Conservation (phyloP, 257 asterid species). For the Solanum chiquidenum region DNA sequence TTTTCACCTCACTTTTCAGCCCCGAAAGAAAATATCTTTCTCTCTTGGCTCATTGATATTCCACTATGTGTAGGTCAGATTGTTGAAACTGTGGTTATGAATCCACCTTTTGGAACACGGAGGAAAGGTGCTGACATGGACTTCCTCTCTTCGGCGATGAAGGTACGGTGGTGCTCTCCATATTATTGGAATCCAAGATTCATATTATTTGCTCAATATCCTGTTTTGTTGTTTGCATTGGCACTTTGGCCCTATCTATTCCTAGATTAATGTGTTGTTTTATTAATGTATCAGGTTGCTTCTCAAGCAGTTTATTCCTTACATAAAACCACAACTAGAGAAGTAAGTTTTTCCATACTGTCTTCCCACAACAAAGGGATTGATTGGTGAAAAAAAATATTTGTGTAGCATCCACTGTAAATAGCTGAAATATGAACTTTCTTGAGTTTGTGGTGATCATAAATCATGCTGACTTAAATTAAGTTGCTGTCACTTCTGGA, state of each 20-base stretch:
- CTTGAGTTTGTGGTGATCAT: neutral
- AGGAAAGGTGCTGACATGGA: constrained; percentile 97
- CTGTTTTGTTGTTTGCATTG: neutral
- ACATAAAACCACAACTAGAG: constrained; percentile 96
- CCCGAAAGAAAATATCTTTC: neutral
- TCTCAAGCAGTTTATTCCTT: constrained; percentile 87
- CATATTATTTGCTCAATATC: neutral
- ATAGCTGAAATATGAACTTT: neutral
- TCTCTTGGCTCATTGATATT: neutral
- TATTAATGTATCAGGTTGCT: constrained; percentile 57
- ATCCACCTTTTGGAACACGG: constrained; percentile 98
- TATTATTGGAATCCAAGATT: neutral
- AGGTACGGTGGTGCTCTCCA: constrained; percentile 24
- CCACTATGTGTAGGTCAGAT: constrained; percentile 31
- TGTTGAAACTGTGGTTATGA: constrained; percentile 83
- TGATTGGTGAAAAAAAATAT: neutral
- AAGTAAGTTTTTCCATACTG: constrained; percentile 35
- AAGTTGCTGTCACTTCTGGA: neutral
- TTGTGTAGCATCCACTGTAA: neutral
- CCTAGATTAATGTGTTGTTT: neutral
- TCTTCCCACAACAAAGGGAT: neutral
- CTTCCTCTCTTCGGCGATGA: constrained; percentile 64
- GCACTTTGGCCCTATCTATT: neutral
- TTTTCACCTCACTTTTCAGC: neutral
- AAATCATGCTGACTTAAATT: neutral